Conservation (phyloP, 371 early-diverging fungal genomes). For the Syncephalis plumigaleata region DNA sequence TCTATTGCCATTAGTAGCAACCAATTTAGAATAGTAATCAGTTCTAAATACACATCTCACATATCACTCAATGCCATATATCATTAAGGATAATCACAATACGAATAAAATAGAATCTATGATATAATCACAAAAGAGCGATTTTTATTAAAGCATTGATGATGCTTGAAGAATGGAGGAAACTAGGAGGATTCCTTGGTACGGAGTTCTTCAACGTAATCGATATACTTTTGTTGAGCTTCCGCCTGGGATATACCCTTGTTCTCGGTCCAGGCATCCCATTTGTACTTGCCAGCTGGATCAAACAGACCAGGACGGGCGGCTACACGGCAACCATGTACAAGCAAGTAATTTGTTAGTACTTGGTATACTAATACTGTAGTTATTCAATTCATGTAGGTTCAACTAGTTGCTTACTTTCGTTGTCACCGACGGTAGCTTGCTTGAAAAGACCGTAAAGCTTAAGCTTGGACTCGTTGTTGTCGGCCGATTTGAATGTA, state of each 20-base stretch:
- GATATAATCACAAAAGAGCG: no score
- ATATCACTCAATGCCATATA: no score
- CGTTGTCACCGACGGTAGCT: conserved; percentile 51
- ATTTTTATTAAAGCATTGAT: no score
- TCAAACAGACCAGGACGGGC: conserved; percentile 40
- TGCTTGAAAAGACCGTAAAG: conserved; percentile 80
- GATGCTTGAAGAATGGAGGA: no score
- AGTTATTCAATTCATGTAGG: no score
- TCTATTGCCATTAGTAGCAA: conserved; percentile 41
- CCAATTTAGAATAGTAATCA: conserved; percentile 5
- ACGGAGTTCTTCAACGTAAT: conserved; percentile 35
- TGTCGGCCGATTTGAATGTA: conserved; percentile 25
- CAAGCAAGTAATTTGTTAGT: no score
- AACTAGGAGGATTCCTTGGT: conserved; percentile 15
- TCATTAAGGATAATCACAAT: no score
- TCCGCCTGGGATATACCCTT: conserved; percentile 37
- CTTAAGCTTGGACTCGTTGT: conserved; percentile 45
- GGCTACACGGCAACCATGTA: no score
- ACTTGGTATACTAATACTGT: no score
- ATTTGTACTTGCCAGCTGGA: conserved; percentile 54
- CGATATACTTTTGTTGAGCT: conserved; percentile 63
- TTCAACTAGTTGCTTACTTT: conserved; percentile 13
- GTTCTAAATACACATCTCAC: no score
- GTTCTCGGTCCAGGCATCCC: conserved; percentile 53
- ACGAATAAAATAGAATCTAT: no score